Percentiles rank a stretch among this genome's conserved stretches.
Conservation (phyloP, 768 basidiomycete species). For the Lenzites betulinus region DNA sequence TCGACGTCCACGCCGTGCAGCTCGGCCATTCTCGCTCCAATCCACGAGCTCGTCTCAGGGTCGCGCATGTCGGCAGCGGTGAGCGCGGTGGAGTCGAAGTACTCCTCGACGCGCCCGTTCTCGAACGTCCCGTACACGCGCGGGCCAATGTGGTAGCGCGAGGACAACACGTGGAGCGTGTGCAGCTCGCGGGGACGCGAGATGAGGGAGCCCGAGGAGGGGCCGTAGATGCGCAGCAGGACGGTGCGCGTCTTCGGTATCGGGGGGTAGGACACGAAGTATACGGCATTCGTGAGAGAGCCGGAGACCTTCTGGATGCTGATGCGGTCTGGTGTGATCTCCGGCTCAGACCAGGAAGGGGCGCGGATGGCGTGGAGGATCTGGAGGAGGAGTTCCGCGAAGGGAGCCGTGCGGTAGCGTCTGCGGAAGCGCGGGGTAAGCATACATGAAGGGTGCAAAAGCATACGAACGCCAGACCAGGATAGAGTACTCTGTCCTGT, state of each 20-base stretch:
- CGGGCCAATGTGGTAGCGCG: constrained; percentile 86
- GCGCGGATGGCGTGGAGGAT: constrained; percentile 57
- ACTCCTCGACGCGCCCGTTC: constrained; percentile 95
- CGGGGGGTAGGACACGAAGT: constrained; percentile 83
- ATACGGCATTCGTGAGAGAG: constrained; percentile 93
- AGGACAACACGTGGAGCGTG: constrained; percentile 87
- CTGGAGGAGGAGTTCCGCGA: constrained; percentile 56
- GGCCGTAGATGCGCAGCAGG: constrained; percentile 90
- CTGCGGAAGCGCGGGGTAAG: constrained; percentile 41
- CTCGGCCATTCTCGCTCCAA: constrained; percentile 95
- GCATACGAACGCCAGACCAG: constrained; percentile 42
- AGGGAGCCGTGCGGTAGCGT: constrained; percentile 61
- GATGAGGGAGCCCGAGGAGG: constrained; percentile 84
- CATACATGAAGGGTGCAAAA: constrained; percentile 31
- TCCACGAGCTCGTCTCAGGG: constrained; percentile 75
- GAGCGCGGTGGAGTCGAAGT: constrained; percentile 86
- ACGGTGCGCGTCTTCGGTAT: constrained; percentile 58
- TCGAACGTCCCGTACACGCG: constrained; percentile 92
- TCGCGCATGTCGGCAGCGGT: constrained; percentile 78
- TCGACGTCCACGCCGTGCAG: constrained; percentile 89
- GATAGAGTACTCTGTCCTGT: constrained; percentile 28
- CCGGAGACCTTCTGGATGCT: constrained; percentile 84
- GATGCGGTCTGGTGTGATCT: constrained; percentile 50
- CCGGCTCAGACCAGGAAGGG: constrained; percentile 56
- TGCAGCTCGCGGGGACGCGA: constrained; percentile 86